Evolutionary conservation across 2,329 filamentous ascomycete genomes (phyloP).

Genomic region (Conoideocrella luteorostrata): DNA sequence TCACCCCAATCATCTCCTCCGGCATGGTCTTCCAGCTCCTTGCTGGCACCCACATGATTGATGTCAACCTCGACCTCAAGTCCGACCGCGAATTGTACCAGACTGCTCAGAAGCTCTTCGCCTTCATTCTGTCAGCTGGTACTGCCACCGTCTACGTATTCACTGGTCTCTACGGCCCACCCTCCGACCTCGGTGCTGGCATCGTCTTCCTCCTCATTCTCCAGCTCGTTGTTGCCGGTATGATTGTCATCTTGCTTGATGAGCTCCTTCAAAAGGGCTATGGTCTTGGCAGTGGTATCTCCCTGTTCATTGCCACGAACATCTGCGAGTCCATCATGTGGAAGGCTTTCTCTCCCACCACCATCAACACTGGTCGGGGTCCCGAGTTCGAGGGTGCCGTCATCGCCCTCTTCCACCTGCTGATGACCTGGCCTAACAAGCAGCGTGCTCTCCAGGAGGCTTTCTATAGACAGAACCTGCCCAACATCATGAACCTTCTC

Average conservation of each 20-base stretch:
- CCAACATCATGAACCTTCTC: constrained; percentile 98
- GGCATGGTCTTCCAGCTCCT: constrained; percentile 99
- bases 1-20: constrained; percentile 98
- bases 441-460: constrained; percentile 96
- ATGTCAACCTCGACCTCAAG: constrained; percentile 99
- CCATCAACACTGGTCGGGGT: constrained; percentile 97
- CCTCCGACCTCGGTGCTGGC: constrained; percentile 92
- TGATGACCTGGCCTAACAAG: constrained; percentile 99
- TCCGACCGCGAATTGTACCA: constrained; percentile 99
- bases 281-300: constrained; percentile 96
- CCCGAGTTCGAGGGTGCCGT: constrained; percentile 98
- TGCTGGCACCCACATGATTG: constrained; percentile 97
- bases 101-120: constrained; percentile 97
- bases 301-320: constrained; percentile 99
- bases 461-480: constrained; percentile 98
- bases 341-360: constrained; percentile 99
- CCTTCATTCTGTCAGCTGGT: constrained; percentile 94
- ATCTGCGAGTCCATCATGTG: constrained; percentile 99
- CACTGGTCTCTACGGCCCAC: constrained; percentile 94
- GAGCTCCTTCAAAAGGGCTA: constrained; percentile 99
- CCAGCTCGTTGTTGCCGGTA: constrained; percentile 92
- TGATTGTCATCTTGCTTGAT: constrained; percentile 98
- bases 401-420: constrained; percentile 94
- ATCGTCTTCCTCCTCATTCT: constrained; percentile 98
- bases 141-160: constrained; percentile 98